Conservation (phyloP, 75 land plant genomes). For the Sequoia sempervirens region DNA sequence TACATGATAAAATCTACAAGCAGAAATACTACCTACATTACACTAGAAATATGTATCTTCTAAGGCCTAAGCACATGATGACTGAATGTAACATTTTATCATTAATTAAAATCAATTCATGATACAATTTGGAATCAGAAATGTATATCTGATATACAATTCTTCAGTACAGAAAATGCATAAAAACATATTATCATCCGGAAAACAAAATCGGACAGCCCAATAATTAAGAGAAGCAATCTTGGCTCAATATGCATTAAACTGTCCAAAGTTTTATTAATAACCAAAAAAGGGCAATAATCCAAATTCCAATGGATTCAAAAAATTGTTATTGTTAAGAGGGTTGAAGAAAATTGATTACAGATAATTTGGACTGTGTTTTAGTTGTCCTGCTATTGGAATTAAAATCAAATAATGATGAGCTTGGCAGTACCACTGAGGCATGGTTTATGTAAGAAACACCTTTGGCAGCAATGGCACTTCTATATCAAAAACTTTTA, state of each 20-base stretch:
- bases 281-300: not conserved
- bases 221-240: not conserved
- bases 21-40: not conserved
- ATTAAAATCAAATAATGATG: not conserved
- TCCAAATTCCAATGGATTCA: not conserved
- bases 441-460: not conserved
- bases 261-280: not conserved
- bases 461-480: too few species aligned
- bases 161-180: not conserved
- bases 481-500: too few species aligned
- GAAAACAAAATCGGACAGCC: not conserved
- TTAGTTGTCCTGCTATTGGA: not conserved
- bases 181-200: not conserved
- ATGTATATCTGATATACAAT: not conserved
- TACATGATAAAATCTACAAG: not conserved
- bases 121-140: not conserved
- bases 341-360: not conserved
- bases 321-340: not conserved
- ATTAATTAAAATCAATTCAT: constrained; percentile 3
- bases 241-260: not conserved
- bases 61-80: not conserved
- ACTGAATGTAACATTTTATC: not conserved
- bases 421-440: not conserved
- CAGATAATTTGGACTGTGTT: not conserved
- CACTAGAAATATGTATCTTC: constrained; percentile 1